Evolutionary conservation across 768 basidiomycete genomes (phyloP).

Genomic region (Daedaleopsis sinensis): DNA sequence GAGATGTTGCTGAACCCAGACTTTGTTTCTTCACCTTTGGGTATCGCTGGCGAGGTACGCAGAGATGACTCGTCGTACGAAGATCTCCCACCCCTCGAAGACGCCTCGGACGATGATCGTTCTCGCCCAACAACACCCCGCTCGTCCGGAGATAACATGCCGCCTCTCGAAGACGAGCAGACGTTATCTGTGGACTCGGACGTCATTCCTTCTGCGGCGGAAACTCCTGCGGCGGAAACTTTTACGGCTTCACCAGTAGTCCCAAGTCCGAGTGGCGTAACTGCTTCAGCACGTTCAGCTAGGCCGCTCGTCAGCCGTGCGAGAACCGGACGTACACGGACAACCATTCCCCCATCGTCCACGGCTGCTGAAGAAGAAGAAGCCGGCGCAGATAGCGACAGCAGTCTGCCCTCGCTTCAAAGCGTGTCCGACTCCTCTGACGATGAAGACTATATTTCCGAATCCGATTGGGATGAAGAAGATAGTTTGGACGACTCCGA

Average conservation of each 20-base stretch:
- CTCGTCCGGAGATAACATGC: neutral
- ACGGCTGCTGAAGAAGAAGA: neutral
- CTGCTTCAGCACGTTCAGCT: too few species aligned
- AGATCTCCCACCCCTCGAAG: conserved; percentile 15
- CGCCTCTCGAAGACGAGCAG: neutral
- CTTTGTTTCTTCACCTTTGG: neutral
- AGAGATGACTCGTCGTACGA: conserved; percentile 1
- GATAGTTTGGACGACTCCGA: conserved; percentile 7
- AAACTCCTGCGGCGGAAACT: neutral
- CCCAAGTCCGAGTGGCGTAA: too few species aligned
- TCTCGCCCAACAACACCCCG: neutral
- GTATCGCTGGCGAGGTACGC: neutral
- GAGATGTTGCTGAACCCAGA: conserved; percentile 2
- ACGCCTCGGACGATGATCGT: neutral
- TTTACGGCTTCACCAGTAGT: too few species aligned
- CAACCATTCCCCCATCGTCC: neutral
- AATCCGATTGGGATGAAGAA: conserved; percentile 16
- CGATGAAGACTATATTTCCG: conserved; percentile 7
- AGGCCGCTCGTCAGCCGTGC: too few species aligned
- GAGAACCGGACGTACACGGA: too few species aligned
- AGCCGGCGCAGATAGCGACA: conserved; percentile 15
- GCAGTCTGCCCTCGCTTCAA: conserved; percentile 28
- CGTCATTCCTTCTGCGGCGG: conserved; percentile 12
- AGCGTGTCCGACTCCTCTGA: conserved; percentile 29
- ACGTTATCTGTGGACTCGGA: neutral